These are phyloP conservation scores for Reutealis trisperma DNA, from an alignment of 345 rosid genomes.

Conservation along the genomic window DNA sequence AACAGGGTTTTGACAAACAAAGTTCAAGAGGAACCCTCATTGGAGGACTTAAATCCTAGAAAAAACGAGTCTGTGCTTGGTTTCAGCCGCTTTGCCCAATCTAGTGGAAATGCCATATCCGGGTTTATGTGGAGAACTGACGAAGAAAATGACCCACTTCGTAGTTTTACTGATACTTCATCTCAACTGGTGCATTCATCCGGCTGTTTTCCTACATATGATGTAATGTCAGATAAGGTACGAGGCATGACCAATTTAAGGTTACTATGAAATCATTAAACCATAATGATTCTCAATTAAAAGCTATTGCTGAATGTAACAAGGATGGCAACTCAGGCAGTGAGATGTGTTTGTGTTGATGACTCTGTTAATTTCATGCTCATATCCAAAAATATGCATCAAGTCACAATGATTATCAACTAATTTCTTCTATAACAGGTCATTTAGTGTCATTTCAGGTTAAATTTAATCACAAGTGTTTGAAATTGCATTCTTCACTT, in stretches of 20 bases:
- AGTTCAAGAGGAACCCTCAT: constrained; percentile 18
- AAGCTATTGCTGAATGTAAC: neutral
- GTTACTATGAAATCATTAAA: neutral
- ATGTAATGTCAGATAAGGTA: constrained; percentile 45
- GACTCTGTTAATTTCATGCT: neutral
- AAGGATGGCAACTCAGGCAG: neutral
- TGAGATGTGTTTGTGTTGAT: neutral
- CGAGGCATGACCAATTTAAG: constrained; percentile 4
- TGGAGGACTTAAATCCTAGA: constrained; percentile 28
- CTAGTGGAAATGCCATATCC: constrained; percentile 29
- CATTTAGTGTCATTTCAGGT: neutral
- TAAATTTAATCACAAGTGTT: neutral
- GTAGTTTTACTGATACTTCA: constrained; percentile 37
- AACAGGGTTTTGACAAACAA: constrained; percentile 21
- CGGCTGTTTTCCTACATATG: constrained; percentile 37
- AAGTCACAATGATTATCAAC: neutral
- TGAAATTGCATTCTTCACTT: neutral
- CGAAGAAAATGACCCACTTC: constrained; percentile 32
- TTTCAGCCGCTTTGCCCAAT: constrained; percentile 25
- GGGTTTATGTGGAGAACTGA: constrained; percentile 44
- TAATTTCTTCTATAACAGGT: neutral
- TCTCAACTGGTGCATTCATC: constrained; percentile 35
- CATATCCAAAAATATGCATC: neutral
- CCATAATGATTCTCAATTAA: neutral
- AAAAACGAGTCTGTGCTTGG: constrained; percentile 26